Evolutionary conservation across 306 rosid genomes (phyloP).

Genomic region (Cyamopsis tetragonoloba): DNA sequence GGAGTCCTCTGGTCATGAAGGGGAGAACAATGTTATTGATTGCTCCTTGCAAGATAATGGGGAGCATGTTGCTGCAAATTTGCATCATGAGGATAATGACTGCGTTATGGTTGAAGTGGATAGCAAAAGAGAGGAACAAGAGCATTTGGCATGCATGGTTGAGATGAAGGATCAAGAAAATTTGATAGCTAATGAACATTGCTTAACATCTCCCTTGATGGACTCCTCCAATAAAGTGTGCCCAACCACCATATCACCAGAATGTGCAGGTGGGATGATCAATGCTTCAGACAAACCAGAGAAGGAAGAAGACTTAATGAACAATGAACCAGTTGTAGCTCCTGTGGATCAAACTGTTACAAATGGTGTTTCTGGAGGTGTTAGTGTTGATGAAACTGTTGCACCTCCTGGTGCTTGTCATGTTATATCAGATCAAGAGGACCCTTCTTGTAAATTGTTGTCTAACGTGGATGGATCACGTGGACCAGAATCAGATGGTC

Average conservation of each 20-base stretch:
- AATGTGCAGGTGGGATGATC: slow-evolving; percentile 41
- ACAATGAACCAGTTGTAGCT: slow-evolving; percentile 39
- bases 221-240: slow-evolving; percentile 27
- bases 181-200: slow-evolving; percentile 36
- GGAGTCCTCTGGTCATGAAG: slow-evolving; percentile 22
- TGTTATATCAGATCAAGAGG: slow-evolving; percentile 61
- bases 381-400: slow-evolving; percentile 36
- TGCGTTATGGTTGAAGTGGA: slow-evolving; percentile 39
- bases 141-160: slow-evolving; percentile 26
- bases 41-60: slow-evolving; percentile 39
- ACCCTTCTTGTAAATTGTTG: slow-evolving; percentile 44
- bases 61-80: slow-evolving; percentile 24
- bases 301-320: slow-evolving; percentile 53
- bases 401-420: slow-evolving; percentile 60
- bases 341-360: slow-evolving; percentile 39
- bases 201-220: slow-evolving; percentile 22
- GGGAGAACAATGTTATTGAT: slow-evolving; percentile 32
- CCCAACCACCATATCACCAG: slow-evolving; percentile 25
- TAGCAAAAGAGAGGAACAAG: slow-evolving; percentile 38
- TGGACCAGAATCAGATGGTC: slow-evolving; percentile 39
- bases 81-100: slow-evolving; percentile 45
- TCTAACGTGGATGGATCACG: slow-evolving; percentile 30
- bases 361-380: slow-evolving; percentile 39
- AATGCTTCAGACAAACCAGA: slow-evolving; percentile 43
- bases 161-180: slow-evolving; percentile 36